These are phyloP conservation scores for Leptodermis oblonga DNA, from an alignment of 257 asterid species.

Conservation along the genomic window DNA sequence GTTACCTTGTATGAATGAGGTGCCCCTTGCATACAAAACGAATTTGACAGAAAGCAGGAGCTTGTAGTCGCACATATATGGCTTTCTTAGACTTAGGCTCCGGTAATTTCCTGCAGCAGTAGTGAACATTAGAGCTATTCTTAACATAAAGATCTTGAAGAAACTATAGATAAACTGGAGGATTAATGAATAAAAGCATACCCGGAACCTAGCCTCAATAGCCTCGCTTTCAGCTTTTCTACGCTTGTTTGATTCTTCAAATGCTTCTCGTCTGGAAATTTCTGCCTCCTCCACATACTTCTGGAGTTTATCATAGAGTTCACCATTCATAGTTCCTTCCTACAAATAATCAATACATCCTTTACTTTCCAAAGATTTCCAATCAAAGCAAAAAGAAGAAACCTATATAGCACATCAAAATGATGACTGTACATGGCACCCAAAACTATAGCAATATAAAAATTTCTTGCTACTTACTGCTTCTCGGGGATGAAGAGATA, in stretches of 20 bases:
- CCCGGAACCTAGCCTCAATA: conserved; percentile 40
- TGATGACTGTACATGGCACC: background rate
- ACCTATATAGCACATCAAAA: background rate
- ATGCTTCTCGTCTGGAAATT: conserved; percentile 64
- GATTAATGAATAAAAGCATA: conserved; percentile 28
- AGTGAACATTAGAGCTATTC: background rate
- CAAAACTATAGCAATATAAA: background rate
- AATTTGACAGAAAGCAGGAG: conserved; percentile 74
- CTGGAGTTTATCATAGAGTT: conserved; percentile 54
- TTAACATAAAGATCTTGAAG: no score
- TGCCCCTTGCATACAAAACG: conserved; percentile 88
- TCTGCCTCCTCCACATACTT: conserved; percentile 65
- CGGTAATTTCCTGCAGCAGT: conserved; percentile 63
- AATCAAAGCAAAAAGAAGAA: background rate
- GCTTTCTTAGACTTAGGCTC: conserved; percentile 85
- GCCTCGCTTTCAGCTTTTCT: conserved; percentile 74
- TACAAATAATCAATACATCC: conserved; percentile 26
- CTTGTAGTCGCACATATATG: conserved; percentile 55
- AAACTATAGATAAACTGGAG: no score
- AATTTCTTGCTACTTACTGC: conserved; percentile 43
- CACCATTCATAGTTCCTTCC: conserved; percentile 50
- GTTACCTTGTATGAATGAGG: conserved; percentile 66
- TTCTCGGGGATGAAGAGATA: conserved; percentile 33
- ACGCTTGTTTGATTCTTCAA: conserved; percentile 58
- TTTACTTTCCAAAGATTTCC: background rate